Base-by-base conservation (phyloP, 148 eudicot genomes). In the Simmondsia chinensis region DNA sequence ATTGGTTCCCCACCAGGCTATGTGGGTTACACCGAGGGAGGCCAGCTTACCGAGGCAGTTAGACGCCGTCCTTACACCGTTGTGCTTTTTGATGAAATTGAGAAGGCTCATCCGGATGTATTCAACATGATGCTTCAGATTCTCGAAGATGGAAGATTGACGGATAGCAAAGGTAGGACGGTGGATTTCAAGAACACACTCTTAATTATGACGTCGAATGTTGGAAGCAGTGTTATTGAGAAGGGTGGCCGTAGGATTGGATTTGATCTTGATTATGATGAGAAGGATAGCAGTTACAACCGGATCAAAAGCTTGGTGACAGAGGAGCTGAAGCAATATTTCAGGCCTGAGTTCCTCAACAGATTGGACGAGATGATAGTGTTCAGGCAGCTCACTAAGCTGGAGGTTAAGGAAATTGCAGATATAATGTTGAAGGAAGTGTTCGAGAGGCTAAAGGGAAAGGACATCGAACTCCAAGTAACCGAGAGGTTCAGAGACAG, bases 111-210 rank as follows among this genome's bases (percentile, higher is more conserved):
- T 34, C 89, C 89, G 1, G 96, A 88, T 46, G 94, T 88, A 27
- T 83, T 88, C 60, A 83, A 83, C 50, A 72, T 88, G 86, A 88
- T 88, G 89, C 86, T 83, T 63, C 96, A 88, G 50, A 88, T 88
- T 47, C 83, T 88, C 0, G 96, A 88, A 44, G 96, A 87, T n/a
- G 96, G 96, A 5, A 69, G 96, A 60, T 31, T 87, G 54, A 87
- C 94, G 0, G 96, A 88, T 55, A 83, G 94, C 73, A 88, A 83
- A 35, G 96, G 96, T 0, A 49, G 96, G 44, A 83, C 96, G 0
- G 94, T 88, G 6, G 80, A 88, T 41, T 88, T 88, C 61, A 88
- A 88, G 64, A 83, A 83, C 63, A 83, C 89, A 2, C 83, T 88
- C 9, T 39, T 88, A 33, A 88, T 88, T 26, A 88, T 83, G 96